Evolutionary conservation across 371 early-diverging fungal species (phyloP).

Genomic region (Funneliformis caledonium): DNA sequence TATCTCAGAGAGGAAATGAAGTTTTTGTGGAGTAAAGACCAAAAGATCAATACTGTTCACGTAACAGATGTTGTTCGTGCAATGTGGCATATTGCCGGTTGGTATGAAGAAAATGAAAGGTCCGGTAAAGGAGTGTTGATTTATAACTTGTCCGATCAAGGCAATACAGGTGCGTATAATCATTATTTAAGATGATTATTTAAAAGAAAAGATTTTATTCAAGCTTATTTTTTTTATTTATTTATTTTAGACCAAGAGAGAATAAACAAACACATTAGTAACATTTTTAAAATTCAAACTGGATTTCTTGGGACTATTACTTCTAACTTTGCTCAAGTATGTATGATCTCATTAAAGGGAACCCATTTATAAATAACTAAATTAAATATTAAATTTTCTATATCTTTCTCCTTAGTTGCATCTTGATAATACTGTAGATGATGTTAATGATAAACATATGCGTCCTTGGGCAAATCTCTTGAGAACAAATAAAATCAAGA

Average conservation of each 20-base stretch:
- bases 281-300: slow-evolving; percentile 81
- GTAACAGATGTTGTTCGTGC: slow-evolving; percentile 85
- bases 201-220: background rate
- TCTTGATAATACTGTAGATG: slow-evolving; percentile 82
- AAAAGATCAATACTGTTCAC: slow-evolving; percentile 92
- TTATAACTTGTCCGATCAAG: slow-evolving; percentile 76
- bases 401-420: slow-evolving; percentile 58
- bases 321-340: slow-evolving; percentile 80
- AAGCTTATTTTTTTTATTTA: background rate
- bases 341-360: background rate
- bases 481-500: slow-evolving; percentile 62
- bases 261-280: slow-evolving; percentile 69
- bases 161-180: slow-evolving; percentile 62
- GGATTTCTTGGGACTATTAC: slow-evolving; percentile 83
- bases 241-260: slow-evolving; percentile 74
- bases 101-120: slow-evolving; percentile 57
- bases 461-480: slow-evolving; percentile 75
- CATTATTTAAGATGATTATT: background rate
- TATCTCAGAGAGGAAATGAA: slow-evolving; percentile 86
- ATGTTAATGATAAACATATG: slow-evolving; percentile 90
- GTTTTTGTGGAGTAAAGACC: slow-evolving; percentile 87
- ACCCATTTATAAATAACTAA: slow-evolving; percentile 3
- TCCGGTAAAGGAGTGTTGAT: slow-evolving; percentile 54
- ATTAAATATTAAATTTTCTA: background rate
- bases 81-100: slow-evolving; percentile 70